A percentile compares a stretch with the other conserved stretches of the same genome.
Conservation (phyloP, 768 basidiomycete genomes). For the Hericium alpestre region DNA sequence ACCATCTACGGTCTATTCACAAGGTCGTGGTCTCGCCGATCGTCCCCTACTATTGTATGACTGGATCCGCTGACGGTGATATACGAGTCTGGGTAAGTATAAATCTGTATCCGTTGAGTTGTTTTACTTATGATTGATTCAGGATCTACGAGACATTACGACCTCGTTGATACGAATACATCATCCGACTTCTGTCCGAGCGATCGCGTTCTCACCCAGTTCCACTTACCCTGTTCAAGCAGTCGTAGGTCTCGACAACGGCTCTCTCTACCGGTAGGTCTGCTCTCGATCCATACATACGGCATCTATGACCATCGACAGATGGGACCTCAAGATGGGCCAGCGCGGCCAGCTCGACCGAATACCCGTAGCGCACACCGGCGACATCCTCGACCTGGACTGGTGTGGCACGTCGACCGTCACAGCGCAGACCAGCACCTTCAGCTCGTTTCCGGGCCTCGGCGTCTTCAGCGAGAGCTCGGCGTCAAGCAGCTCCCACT, state of each 20-base stretch:
- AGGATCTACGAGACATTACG: conserved; percentile 68
- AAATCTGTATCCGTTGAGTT: not conserved
- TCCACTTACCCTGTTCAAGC: conserved; percentile 57
- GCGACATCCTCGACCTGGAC: conserved; percentile 62
- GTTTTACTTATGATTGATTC: not conserved
- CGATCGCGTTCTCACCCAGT: conserved; percentile 61
- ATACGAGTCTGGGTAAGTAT: conserved; percentile 66
- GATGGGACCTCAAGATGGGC: conserved; percentile 76
- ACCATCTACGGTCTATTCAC: conserved; percentile 66
- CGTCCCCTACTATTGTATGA: conserved; percentile 63
- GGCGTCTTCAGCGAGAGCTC: conserved; percentile 3
- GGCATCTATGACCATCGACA: conserved; percentile 13
- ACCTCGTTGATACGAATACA: conserved; percentile 62
- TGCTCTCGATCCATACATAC: not conserved
- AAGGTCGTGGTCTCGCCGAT: conserved; percentile 57
- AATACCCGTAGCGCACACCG: conserved; percentile 62
- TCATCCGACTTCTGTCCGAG: conserved; percentile 59
- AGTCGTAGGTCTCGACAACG: conserved; percentile 28
- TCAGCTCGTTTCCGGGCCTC: not conserved
- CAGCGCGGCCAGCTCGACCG: conserved; percentile 65
- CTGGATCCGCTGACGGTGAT: conserved; percentile 73
- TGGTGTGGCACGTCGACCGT: conserved; percentile 42
- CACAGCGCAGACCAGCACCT: conserved; percentile 6
- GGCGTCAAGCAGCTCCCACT: not conserved
- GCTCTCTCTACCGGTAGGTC: conserved; percentile 39